Evolutionary conservation across 2,329 filamentous ascomycete species (phyloP).

Genomic region (Penicillium sp.): DNA sequence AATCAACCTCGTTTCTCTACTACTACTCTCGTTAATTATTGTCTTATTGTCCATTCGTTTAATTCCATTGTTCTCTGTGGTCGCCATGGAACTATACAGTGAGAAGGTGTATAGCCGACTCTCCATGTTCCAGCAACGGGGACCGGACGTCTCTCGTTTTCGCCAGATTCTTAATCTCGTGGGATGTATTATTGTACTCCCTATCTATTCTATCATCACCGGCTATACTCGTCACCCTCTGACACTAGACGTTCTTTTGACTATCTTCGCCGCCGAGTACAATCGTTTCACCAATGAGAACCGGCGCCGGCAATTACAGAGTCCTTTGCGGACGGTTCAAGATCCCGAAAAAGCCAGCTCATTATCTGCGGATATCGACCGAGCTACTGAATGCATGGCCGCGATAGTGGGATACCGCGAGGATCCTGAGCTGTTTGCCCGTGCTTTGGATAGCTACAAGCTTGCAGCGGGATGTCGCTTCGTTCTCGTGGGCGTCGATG

Average conservation of each 20-base stretch:
- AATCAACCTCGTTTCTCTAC: background rate
- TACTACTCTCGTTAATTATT: background rate
- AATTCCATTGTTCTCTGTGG: background rate
- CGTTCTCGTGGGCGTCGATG: slow-evolving; percentile 29
- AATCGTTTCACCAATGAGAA: slow-evolving; percentile 25
- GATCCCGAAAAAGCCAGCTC: slow-evolving; percentile 16
- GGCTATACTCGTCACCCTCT: slow-evolving; percentile 23
- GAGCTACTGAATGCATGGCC: slow-evolving; percentile 23
- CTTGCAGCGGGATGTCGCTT: slow-evolving; percentile 21
- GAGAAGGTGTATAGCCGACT: slow-evolving; percentile 6
- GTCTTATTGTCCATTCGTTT: background rate
- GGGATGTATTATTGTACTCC: slow-evolving; percentile 23
- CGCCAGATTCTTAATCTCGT: slow-evolving; percentile 25
- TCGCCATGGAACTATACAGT: slow-evolving; percentile 5
- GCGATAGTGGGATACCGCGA: slow-evolving; percentile 32
- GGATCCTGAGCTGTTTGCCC: slow-evolving; percentile 25
- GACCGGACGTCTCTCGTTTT: slow-evolving; percentile 19
- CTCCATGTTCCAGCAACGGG: slow-evolving; percentile 10
- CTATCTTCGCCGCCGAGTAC: slow-evolving; percentile 26
- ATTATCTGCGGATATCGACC: background rate
- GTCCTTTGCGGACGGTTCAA: slow-evolving; percentile 8
- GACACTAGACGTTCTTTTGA: slow-evolving; percentile 25
- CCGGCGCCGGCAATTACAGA: slow-evolving; percentile 19
- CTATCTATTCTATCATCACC: slow-evolving; percentile 21
- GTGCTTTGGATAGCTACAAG: slow-evolving; percentile 29